Evolutionary conservation across 306 rosid genomes (phyloP).

Genomic region (Vigna mungo): DNA sequence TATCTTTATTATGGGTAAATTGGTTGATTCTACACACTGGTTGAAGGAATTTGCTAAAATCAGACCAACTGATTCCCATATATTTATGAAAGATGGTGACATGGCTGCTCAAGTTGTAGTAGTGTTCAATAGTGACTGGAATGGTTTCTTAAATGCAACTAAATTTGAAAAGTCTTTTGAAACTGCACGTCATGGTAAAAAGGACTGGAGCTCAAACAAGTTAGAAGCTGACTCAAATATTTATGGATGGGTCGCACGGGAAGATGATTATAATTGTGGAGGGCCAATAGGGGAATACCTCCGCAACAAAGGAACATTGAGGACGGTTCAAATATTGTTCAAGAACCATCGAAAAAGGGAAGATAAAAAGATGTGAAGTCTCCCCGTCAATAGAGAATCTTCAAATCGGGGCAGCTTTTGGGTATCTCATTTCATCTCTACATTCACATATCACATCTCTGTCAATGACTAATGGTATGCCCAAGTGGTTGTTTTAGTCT

Average conservation of each 20-base stretch:
- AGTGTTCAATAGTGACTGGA: constrained; percentile 75
- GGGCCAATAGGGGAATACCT: constrained; percentile 86
- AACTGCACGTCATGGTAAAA: constrained; percentile 57
- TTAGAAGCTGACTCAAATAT: constrained; percentile 51
- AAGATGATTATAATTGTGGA: constrained; percentile 66
- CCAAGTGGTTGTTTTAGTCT: no score
- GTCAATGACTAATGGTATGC: no score
- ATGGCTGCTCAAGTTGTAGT: constrained; percentile 56
- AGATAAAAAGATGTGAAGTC: no score
- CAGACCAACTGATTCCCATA: constrained; percentile 58
- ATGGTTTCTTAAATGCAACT: constrained; percentile 76
- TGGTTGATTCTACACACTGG: constrained; percentile 67
- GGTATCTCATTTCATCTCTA: no score
- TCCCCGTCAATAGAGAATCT: no score
- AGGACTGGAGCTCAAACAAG: constrained; percentile 63
- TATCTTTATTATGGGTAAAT: constrained; percentile 58
- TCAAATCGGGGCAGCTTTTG: no score
- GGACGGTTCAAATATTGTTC: constrained; percentile 82
- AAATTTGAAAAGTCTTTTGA: constrained; percentile 79
- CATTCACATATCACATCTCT: no score
- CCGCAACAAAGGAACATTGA: constrained; percentile 74
- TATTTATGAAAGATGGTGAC: constrained; percentile 53
- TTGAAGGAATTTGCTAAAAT: constrained; percentile 60
- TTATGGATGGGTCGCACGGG: constrained; percentile 94
- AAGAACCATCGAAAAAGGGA: no score